Percentiles rank a stretch among this genome's conserved stretches.
These are phyloP conservation scores for Nannochloropsis granulata DNA, from an alignment of 108 stramenopile species.

Conservation along the genomic window DNA sequence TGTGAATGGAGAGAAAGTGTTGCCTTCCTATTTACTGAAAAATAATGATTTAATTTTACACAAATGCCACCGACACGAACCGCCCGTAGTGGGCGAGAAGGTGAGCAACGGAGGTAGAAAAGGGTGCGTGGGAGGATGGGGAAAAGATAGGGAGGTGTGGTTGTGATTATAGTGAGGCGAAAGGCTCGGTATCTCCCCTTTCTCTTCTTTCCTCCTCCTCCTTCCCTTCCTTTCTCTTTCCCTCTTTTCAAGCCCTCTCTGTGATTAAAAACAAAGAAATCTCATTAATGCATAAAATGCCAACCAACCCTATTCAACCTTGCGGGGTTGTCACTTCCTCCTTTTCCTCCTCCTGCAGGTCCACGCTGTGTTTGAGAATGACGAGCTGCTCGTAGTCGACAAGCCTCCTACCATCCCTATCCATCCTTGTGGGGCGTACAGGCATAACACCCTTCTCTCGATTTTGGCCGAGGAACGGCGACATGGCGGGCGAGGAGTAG, in stretches of 20 bases:
- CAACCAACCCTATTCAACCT: too few species aligned
- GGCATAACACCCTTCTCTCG: conserved; percentile 54
- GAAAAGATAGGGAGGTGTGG: background rate
- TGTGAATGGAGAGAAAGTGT: conserved; percentile 7
- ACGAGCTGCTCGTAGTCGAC: conserved; percentile 52
- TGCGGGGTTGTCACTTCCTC: background rate
- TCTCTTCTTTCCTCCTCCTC: too few species aligned
- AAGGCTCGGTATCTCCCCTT: too few species aligned
- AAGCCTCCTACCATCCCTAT: conserved; percentile 72
- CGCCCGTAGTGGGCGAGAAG: conserved; percentile 11
- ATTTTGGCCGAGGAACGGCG: conserved; percentile 1
- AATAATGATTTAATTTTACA: conserved; percentile 16
- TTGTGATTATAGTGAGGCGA: background rate
- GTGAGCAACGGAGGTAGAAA: background rate
- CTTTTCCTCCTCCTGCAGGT: background rate
- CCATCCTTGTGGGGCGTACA: conserved; percentile 79
- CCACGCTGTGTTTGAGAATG: conserved; percentile 46
- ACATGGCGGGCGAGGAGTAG: background rate
- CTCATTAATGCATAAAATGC: too few species aligned
- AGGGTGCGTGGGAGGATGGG: background rate
- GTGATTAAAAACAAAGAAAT: too few species aligned
- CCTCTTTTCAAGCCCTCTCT: too few species aligned
- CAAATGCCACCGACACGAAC: conserved; percentile 32
- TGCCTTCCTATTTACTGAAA: background rate
- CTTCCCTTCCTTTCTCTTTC: too few species aligned